Conservation (phyloP, 2,329 filamentous ascomycete species). For the Trichoderma atrobrunneum region DNA sequence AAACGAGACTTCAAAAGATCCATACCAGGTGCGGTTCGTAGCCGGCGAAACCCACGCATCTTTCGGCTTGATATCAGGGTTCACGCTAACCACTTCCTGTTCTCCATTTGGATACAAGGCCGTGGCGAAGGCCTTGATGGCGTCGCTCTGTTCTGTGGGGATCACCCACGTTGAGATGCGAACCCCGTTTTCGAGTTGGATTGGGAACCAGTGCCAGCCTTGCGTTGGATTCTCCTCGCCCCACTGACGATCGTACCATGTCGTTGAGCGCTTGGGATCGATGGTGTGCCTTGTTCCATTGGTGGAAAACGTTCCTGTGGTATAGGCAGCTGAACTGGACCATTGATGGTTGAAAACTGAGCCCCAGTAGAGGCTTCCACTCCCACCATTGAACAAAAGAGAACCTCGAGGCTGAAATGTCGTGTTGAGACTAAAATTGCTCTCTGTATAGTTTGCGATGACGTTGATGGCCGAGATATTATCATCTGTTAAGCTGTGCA, state of each 20-base stretch:
- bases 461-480: not conserved
- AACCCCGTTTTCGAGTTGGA: not conserved
- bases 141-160: not conserved
- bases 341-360: not conserved
- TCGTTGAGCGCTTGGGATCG: not conserved
- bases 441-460: not conserved
- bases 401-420: not conserved
- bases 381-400: not conserved
- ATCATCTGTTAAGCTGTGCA: not conserved
- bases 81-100: not conserved
- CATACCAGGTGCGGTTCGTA: not conserved
- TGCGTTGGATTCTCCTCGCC: not conserved
- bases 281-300: not conserved
- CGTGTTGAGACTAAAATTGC: not conserved
- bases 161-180: not conserved
- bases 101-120: not conserved
- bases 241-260: not conserved
- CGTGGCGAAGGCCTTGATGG: not conserved
- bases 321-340: not conserved
- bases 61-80: not conserved
- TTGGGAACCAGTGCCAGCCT: not conserved
- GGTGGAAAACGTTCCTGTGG: not conserved
- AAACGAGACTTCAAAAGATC: not conserved
- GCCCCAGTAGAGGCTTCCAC: not conserved
- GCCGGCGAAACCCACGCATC: not conserved